Evolutionary conservation across 2,329 filamentous ascomycete genomes (phyloP), one percentile per base, ranked within the genome.

Genomic region (Stemphylium vesicarium): DNA sequence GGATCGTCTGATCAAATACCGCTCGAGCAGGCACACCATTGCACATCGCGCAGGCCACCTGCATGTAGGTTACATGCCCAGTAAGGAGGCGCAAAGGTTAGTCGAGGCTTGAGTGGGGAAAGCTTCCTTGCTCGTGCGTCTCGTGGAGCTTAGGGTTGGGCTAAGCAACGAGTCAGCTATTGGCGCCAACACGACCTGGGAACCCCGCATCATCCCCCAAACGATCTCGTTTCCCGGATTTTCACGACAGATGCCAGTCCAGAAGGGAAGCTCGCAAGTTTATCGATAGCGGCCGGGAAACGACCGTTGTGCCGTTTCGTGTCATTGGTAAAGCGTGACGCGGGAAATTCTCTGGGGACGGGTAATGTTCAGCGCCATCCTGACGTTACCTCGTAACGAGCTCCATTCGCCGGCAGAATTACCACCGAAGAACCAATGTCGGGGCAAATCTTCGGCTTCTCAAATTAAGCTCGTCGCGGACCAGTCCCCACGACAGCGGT

Each of bases 11-110:
- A 32, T 42, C 37, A 42, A 39, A 37, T 15, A 52, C 32, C 20
- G 37, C 26, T 43, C 18, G 13, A 46, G 40, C 32, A 12, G 10
- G 9, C 24, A 52, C 26, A 2, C 46, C 16, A 24, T 40, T 13
- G 18, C n/a, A 13, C 36, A 35, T 26, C 32, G 20, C 36, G 26
- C 36, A 29, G 20, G 31, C 22, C 11, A 15, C 29, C 12, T 24
- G 40, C 46, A 39, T 15, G 35, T 41, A 54, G 44, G 61, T 62
- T 60, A 48, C 61, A 60, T 58, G 54, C 61, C 56, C 48, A 64
- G 57, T 3, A 20, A 41, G 35, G 36, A 24, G 43, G 47, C 41
- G 46, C 12, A 39, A 44, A 47, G 54, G 54, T 55, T 60, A 37
- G 47, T 47, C 12, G 10, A 51, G 40, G 56, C 59, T 64, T 64